Conservation (phyloP, 805 yeast species). For the Metschnikowia matae region DNA sequence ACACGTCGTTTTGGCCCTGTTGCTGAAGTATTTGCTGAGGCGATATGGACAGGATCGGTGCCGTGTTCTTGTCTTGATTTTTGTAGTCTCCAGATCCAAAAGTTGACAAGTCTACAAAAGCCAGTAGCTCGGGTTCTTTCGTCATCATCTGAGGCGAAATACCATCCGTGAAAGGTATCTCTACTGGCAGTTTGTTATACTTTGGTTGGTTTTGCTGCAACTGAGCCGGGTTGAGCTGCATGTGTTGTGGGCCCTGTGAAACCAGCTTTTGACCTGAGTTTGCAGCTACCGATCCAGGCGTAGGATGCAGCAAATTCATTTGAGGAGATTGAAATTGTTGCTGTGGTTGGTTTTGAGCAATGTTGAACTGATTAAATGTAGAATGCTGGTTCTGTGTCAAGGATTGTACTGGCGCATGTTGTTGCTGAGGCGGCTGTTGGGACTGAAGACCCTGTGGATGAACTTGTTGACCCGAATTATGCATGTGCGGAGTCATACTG, state of each 20-base stretch:
- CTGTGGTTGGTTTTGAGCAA: constrained; percentile 4
- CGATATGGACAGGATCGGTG: constrained; percentile 23
- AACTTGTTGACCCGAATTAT: constrained; percentile 6
- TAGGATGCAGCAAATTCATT: constrained; percentile 3
- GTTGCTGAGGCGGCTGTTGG: constrained; percentile 6
- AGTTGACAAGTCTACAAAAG: constrained; percentile 1
- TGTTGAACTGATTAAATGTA: constrained; percentile 5
- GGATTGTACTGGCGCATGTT: constrained; percentile 7
- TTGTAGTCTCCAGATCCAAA: constrained; percentile 3
- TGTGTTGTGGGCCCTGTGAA: constrained; percentile 3
- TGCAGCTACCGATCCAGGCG: constrained; percentile 4
- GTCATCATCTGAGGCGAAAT: constrained; percentile 17
- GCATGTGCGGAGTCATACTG: constrained; percentile 2
- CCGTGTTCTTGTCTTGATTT: neutral
- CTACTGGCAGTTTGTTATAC: constrained; percentile 6
- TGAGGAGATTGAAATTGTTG: constrained; percentile 8
- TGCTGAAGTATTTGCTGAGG: constrained; percentile 40
- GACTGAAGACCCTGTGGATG: constrained; percentile 2
- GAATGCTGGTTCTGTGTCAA: constrained; percentile 1
- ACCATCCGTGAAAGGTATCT: constrained; percentile 8
- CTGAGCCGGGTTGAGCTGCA: constrained; percentile 4
- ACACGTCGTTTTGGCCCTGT: constrained; percentile 15
- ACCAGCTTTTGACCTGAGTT: constrained; percentile 2
- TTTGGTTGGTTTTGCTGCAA: neutral
- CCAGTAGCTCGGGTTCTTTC: constrained; percentile 13